A percentile compares a stretch with the other conserved stretches of the same genome.
These are phyloP conservation scores for Suillus alpinus DNA, from an alignment of 768 basidiomycete species.

Conservation along the genomic window DNA sequence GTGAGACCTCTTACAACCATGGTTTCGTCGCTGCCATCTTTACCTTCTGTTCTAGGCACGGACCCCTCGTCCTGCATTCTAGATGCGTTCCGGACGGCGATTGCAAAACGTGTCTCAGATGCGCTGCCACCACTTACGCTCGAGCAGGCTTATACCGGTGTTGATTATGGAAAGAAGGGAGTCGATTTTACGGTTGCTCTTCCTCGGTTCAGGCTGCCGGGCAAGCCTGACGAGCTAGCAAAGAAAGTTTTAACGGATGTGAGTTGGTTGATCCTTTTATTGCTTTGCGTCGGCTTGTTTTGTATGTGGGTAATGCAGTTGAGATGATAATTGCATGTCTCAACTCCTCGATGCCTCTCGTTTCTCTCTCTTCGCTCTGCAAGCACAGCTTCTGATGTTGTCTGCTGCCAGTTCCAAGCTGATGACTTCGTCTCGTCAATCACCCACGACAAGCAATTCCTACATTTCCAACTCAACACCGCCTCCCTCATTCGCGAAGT, in stretches of 20 bases:
- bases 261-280: slow-evolving; percentile 22
- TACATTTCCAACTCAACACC: slow-evolving; percentile 76
- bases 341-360: background rate
- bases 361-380: background rate
- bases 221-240: slow-evolving; percentile 77
- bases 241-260: slow-evolving; percentile 73
- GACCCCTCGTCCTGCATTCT: slow-evolving; percentile 67
- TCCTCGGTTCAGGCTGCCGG: slow-evolving; percentile 85
- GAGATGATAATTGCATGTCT: background rate
- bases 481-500: slow-evolving; percentile 61
- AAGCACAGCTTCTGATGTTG: background rate
- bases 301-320: background rate
- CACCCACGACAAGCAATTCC: slow-evolving; percentile 71
- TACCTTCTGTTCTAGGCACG: slow-evolving; percentile 42
- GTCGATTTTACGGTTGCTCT: slow-evolving; percentile 89
- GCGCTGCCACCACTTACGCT: slow-evolving; percentile 61
- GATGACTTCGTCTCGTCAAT: slow-evolving; percentile 76
- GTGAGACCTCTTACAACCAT: slow-evolving; percentile 14
- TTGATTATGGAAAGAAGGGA: slow-evolving; percentile 92
- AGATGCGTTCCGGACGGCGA: slow-evolving; percentile 79
- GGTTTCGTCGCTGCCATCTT: slow-evolving; percentile 33
- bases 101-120: slow-evolving; percentile 69
- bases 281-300: background rate
- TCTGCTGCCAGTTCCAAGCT: slow-evolving; percentile 65
- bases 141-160: slow-evolving; percentile 79